Conservation (phyloP, 2,329 filamentous ascomycete genomes). For the Mycogone perniciosa region DNA sequence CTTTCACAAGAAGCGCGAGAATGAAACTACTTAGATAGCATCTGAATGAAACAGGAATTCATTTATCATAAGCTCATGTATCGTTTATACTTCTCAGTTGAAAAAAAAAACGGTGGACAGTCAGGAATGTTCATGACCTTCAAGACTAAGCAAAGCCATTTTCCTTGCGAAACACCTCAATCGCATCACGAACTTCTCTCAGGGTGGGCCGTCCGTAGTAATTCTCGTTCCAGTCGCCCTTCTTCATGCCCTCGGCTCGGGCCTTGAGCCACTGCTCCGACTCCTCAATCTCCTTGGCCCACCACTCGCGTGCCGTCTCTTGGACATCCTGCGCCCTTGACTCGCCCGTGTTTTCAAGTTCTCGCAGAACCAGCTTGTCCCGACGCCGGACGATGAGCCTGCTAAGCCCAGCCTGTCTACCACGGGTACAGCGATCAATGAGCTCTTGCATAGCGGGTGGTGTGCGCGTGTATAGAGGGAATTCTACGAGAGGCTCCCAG, state of each 20-base stretch:
- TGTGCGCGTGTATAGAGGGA: constrained; percentile 45
- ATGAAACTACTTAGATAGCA: no score
- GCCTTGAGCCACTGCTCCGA: constrained; percentile 42
- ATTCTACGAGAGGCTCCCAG: constrained; percentile 50
- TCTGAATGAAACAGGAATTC: no score
- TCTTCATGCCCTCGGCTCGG: constrained; percentile 32
- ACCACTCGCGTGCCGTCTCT: constrained; percentile 39
- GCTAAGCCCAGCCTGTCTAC: constrained; percentile 39
- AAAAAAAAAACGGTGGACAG: not conserved
- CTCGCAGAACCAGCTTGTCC: constrained; percentile 40
- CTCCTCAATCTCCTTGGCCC: constrained; percentile 40
- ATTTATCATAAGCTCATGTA: no score
- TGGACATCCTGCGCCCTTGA: constrained; percentile 31
- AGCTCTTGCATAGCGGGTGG: constrained; percentile 39
- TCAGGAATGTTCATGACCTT: not conserved
- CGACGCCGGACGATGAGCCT: constrained; percentile 38
- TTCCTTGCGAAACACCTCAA: constrained; percentile 22
- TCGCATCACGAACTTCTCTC: constrained; percentile 33
- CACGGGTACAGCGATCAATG: constrained; percentile 47
- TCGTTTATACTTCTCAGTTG: no score
- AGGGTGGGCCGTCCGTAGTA: constrained; percentile 43
- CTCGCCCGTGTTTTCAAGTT: constrained; percentile 24
- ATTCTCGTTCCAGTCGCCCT: constrained; percentile 44
- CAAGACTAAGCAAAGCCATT: constrained; percentile 2
- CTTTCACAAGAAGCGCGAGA: no score